Evolutionary conservation across 768 basidiomycete genomes (phyloP), one percentile per base, ranked within the genome.

Genomic region (Saitozyma podzolica): DNA sequence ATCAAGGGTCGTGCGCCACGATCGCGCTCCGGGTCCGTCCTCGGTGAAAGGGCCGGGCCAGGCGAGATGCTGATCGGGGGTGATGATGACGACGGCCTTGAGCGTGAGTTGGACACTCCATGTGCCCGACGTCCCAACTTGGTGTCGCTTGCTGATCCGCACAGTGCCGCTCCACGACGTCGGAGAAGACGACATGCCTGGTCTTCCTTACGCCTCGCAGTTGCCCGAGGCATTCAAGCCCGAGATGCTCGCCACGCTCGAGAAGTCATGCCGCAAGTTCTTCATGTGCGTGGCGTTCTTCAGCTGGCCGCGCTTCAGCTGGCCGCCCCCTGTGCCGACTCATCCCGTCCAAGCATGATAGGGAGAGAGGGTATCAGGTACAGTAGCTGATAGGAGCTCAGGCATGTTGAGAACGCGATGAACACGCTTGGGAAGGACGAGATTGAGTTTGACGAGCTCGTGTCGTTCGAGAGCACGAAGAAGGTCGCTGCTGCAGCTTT

Each of bases 181-280:
- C 8, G 17, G 7, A 19, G 54, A 58, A 3, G 13, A 61, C 17
- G 45, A 56, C 6, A 50, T 61, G 4, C 53, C 45, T 14, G 40
- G 62, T 9, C 57, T 66, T 19, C 40, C 63, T 52, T 48, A 50
- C 9, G 49, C 59, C 47, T 29, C 50, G 6, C 61, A 64, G 8
- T 50, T 75, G 13, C 74, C 74, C 3, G 53, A 61, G 20, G 70
- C 68, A 4, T 72, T 74, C 64, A 40, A 45, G 47, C 75, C 72
- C 8, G 64, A 68, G 29, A 65, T 63, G 49, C 62, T 76, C 20
- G 75, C 70, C 0, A 64, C 62, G 3, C 59, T 76, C 29, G 72
- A 74, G 57, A 68, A 40, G 14, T 67, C 68, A 48, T 76, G 75
- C 50, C 61, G 75, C 43, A 62, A 72, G 59, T 76, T 76, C 52